Base-by-base conservation (phyloP, 148 eudicot species). In the Bassia scoparia region DNA sequence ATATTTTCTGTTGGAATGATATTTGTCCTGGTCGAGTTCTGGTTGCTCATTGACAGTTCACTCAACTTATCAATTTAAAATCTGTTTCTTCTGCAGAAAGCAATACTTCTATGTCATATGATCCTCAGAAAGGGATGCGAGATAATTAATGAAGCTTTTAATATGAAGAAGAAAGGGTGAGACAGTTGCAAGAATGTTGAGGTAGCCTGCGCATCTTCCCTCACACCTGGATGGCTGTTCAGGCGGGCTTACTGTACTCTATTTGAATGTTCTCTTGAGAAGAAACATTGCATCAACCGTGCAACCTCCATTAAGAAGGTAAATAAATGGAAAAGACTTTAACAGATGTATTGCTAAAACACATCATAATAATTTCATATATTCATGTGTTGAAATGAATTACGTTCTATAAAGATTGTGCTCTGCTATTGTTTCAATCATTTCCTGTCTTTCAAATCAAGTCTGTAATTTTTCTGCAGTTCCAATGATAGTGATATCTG, bases 61-160 rank as follows among this genome's bases (percentile, higher is more conserved):
- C 31, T 55, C 54, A n/a, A 13, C 16, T 26, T 59, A 33, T 67
- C 59, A 43, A 54, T 14, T 27, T 48, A 44, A 31, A 31, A n/a
- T 18, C 53, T 33, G n/a, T 55, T 49, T 38, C 14, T 23, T 37
- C 14, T 33, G 27, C 89, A 92, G 98, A 84, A 81, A 75, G 96
- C 91, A 30, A 68, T 92, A 68, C 73, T 79, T 46, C 65, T 85
- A 73, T 92, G 98, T 79, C 86, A 70, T 83, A 86, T 52, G 96
- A 90, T 81, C 96, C 98, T n/a, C 27, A n/a, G 98, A 90, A 60
- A 84, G 98, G 74, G 98, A 90, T 66, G 98, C 98, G 24, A 81
- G 84, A 80, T 92, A 24, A 87, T 79, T 17, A 84, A 90, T 41
- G 74, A 87, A 43, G 91, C 93, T 74, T 74, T 92, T 73, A 85